Base-by-base conservation (phyloP, 352 stramenopile species). In the Globisporangium irregulare region DNA sequence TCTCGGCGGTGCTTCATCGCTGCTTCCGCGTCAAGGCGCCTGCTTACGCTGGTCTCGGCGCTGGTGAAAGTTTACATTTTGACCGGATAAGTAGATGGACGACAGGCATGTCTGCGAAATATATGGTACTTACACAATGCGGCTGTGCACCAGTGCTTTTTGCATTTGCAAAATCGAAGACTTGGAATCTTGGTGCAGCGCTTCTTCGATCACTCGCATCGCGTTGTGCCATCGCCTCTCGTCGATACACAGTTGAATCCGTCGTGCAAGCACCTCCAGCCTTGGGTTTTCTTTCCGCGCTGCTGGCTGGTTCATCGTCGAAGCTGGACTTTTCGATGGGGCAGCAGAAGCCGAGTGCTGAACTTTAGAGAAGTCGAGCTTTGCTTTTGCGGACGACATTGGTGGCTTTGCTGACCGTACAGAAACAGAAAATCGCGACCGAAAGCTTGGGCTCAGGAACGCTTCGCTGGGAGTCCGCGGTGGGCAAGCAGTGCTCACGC, bases 381-480 rank as follows among this genome's bases (percentile, higher is more conserved):
- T 61, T n/a, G 41, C 29, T 32, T 53, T 55, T 10, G 41, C 41
- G 10, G 59, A 41, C 59, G 38, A 25, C 3, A 25, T 29, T 46
- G 57, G 34, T 10, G 57, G 57, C n/a, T 43, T 29, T 51, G 32
- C 12, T 27, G 57, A 62, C 8, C 32, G 57, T 9, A 62, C 34
- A 50, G 57, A n/a, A 14, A 10, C 7, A 20, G 32, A 12, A 25
- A 62, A 53, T 9, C 59, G 43, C 41, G 59, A 10, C 8, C 59
- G 59, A 22, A 62, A 51, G 57, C 57, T 62, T 46, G 57, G 57
- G 32, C 57, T 53, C 32, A 57, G 14, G 41, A 65, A 65, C 20
- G 38, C 41, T 22, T 51, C 57, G 6, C n/a, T 32, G 9, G 57
- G 57, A 24, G 57, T 62, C 22, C 34, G 57, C 9, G n/a, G 22